Evolutionary conservation across 192 early-diverging fungal genomes (phyloP), one percentile per base, ranked within the genome.

Genomic region (Coemansia sp.): DNA sequence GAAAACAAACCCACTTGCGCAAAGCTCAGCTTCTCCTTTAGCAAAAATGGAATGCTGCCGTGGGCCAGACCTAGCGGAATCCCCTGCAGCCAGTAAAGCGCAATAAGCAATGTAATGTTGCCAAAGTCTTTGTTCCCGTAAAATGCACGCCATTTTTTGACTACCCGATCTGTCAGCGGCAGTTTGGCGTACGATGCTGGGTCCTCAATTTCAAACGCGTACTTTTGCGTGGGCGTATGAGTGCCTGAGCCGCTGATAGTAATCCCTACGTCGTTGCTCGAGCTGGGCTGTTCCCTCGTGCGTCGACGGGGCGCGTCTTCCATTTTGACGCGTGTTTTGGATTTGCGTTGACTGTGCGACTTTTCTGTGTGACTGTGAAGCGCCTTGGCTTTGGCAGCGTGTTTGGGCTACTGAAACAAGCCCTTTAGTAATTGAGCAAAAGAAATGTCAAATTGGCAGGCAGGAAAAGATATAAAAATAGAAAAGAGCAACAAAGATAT

Each of bases 1-100:
- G 95, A 93, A 66, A 99, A 97, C 64, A 97, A 73, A 9, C 92
- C 97, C 50, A 99, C 89, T 70, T 99, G 89, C 23, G 86, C 84
- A 69, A 92, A 99, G 34, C 90, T 91, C 48, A 99, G 83, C 68
- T 94, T 93, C 25, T 88, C 86, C 75, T 99, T 99, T 49, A 99
- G 87, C 40, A 99, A 68, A 68, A 96, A 99, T 24, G 95, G 95
- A 26, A 99, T 89, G 38, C 89, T 91, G 25, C 94, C 95, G 67
- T 94, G 90, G 5, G 87, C 86, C 54, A 97, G 79, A 0, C 97
- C 97, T 5, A 99, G 83, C 4, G 97, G 97, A 37, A 99, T 86
- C 11, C 97, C 97, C 67, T 99, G 97, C 0, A 99, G 87, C 52
- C 94, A 73, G 76, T 98, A 85, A 25, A 85, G 64, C 3, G 77